Percentiles rank a stretch among this genome's conserved stretches.
These are phyloP conservation scores for Monilinia aucupariae DNA, from an alignment of 2,329 filamentous ascomycete species.

Conservation along the genomic window DNA sequence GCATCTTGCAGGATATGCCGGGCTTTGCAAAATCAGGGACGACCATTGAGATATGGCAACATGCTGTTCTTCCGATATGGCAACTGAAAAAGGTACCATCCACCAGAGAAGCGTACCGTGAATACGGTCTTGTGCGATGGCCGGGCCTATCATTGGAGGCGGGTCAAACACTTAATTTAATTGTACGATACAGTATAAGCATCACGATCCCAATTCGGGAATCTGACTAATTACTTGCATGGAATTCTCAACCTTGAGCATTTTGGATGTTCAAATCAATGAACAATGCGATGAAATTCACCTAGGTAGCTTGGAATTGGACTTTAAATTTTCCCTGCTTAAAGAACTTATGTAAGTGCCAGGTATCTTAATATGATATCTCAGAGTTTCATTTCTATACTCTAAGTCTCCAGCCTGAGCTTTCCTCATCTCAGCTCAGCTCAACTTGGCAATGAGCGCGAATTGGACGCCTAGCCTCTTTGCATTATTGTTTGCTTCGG, in stretches of 20 bases:
- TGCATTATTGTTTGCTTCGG: background rate
- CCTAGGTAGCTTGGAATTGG: background rate
- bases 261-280: background rate
- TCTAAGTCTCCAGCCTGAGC: background rate
- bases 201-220: background rate
- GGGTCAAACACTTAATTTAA: background rate
- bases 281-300: background rate
- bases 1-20: background rate
- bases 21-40: background rate
- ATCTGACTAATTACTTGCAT: background rate
- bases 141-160: background rate
- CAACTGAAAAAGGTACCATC: background rate
- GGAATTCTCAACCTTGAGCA: background rate
- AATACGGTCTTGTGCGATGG: background rate
- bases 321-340: background rate
- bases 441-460: slow-evolving; percentile 7
- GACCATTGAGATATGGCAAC: background rate
- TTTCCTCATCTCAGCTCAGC: slow-evolving; percentile 5
- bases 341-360: background rate
- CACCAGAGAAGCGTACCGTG: background rate
- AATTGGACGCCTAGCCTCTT: background rate
- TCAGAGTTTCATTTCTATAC: background rate
- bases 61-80: background rate
- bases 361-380: no score
- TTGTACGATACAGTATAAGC: background rate